phyloP scores from a whole-genome alignment of 306 rosid genomes.

The Begonia masoniana region DNA sequence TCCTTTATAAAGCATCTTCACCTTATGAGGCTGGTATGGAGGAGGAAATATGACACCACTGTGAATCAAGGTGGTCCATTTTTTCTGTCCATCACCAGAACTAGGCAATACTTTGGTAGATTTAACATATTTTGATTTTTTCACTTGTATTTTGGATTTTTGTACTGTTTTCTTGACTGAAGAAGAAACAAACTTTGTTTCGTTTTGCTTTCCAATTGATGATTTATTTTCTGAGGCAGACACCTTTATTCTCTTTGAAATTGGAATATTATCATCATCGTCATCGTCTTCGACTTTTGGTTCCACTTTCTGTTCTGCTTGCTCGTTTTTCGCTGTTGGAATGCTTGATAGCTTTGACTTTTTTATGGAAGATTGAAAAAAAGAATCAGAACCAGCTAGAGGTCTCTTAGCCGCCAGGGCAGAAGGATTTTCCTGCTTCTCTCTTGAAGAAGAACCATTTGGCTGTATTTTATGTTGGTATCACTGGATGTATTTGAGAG shows the following conservation, averaged over 20 bases:
- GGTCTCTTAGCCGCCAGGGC: constrained; percentile 29
- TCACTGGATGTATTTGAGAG: too few species aligned
- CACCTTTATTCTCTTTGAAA: constrained; percentile 33
- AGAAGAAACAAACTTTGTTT: constrained; percentile 17
- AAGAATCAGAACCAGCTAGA: constrained; percentile 20
- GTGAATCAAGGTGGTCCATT: constrained; percentile 87
- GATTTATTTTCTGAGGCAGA: constrained; percentile 15
- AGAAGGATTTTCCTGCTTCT: constrained; percentile 18
- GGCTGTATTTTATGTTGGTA: constrained; percentile 18
- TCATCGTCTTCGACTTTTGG: constrained; percentile 19
- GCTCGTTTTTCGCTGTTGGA: constrained; percentile 17
- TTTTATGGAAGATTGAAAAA: constrained; percentile 19
- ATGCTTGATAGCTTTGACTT: constrained; percentile 24
- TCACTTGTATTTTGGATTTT: constrained; percentile 12
- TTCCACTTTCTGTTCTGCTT: constrained; percentile 20
- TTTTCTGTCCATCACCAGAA: constrained; percentile 93
- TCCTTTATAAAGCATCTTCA: constrained; percentile 69
- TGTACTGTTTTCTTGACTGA: constrained; percentile 23
- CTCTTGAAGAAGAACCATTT: constrained; percentile 27
- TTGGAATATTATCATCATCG: constrained; percentile 29
- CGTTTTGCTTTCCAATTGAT: constrained; percentile 11
- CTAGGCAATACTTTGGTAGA: constrained; percentile 63
- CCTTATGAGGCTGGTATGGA: constrained; percentile 59
- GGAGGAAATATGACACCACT: constrained; percentile 97
- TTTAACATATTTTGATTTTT: constrained; percentile 64